Percentiles rank a stretch among this genome's conserved stretches.
phyloP scores from a whole-genome alignment of 192 early-diverging fungal species.

The Coemansia sp. region DNA sequence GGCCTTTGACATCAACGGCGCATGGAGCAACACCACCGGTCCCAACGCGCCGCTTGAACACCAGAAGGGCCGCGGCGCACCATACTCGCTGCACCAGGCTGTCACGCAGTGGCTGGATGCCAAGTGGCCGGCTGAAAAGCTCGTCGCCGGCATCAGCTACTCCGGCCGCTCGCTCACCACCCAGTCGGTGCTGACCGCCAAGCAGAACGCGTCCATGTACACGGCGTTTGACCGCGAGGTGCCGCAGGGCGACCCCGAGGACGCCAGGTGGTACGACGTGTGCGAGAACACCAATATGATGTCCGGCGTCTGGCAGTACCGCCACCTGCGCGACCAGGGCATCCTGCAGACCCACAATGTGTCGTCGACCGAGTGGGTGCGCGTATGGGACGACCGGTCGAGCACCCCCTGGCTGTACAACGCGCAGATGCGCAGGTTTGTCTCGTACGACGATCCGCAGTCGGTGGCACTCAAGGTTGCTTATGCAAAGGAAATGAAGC shows the following conservation, averaged over 20 bases:
- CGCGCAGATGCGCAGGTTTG: conserved; percentile 58
- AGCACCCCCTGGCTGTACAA: conserved; percentile 60
- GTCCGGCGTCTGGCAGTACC: conserved; percentile 65
- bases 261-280: conserved; percentile 48
- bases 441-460: conserved; percentile 76
- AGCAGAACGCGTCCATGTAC: conserved; percentile 45
- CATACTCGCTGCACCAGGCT: conserved; percentile 45
- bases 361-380: conserved; percentile 56
- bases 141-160: conserved; percentile 61
- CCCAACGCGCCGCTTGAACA: conserved; percentile 60
- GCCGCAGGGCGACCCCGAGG: conserved; percentile 57
- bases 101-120: conserved; percentile 58
- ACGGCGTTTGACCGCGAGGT: conserved; percentile 36
- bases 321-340: conserved; percentile 57
- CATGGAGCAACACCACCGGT: conserved; percentile 58
- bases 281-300: conserved; percentile 44
- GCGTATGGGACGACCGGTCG: conserved; percentile 55
- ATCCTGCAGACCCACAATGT: conserved; percentile 40
- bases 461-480: conserved; percentile 64
- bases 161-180: conserved; percentile 58
- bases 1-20: conserved; percentile 65
- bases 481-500: conserved; percentile 45
- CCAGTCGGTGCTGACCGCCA: conserved; percentile 39
- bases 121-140: conserved; percentile 61
- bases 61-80: conserved; percentile 33